A percentile compares a stretch with the other conserved stretches of the same genome.
Conservation (phyloP, 164 flowering plant species). For the Cinnamomum micranthum region DNA sequence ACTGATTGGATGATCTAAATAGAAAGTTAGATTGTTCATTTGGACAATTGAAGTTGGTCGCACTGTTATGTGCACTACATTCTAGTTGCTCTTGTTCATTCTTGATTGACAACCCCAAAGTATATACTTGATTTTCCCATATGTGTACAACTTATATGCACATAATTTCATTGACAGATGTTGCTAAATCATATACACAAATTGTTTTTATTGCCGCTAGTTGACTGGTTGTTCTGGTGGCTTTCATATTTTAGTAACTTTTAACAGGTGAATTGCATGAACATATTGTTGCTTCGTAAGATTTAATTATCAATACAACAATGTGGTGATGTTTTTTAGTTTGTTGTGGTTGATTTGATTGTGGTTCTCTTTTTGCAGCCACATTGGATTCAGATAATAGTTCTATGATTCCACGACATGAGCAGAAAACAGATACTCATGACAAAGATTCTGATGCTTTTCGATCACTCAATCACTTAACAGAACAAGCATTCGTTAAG, state of each 20-base stretch:
- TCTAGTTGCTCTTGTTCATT: neutral
- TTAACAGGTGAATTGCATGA: neutral
- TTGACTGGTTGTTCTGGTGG: neutral
- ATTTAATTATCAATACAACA: too few species aligned
- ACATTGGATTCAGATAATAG: conserved; percentile 47
- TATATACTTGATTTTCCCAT: neutral
- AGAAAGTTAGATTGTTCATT: neutral
- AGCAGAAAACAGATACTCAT: conserved; percentile 36
- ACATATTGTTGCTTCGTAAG: too few species aligned
- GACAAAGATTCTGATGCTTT: conserved; percentile 35
- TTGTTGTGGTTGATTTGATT: conserved; percentile 2
- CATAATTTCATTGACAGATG: neutral
- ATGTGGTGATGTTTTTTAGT: neutral
- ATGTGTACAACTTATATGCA: neutral
- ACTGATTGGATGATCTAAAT: neutral
- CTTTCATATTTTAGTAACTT: too few species aligned
- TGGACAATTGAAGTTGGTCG: neutral
- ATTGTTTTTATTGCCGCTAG: neutral
- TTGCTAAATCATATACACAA: neutral
- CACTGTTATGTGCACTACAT: neutral
- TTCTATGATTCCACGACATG: conserved; percentile 25
- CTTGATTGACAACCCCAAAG: neutral
- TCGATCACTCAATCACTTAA: conserved; percentile 25
- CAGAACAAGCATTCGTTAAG: conserved; percentile 43
- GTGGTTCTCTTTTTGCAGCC: conserved; percentile 39